Evolutionary conservation across 1,284 basidiomycete genomes (phyloP).

Genomic region (Kalmanozyma brasiliensis): DNA sequence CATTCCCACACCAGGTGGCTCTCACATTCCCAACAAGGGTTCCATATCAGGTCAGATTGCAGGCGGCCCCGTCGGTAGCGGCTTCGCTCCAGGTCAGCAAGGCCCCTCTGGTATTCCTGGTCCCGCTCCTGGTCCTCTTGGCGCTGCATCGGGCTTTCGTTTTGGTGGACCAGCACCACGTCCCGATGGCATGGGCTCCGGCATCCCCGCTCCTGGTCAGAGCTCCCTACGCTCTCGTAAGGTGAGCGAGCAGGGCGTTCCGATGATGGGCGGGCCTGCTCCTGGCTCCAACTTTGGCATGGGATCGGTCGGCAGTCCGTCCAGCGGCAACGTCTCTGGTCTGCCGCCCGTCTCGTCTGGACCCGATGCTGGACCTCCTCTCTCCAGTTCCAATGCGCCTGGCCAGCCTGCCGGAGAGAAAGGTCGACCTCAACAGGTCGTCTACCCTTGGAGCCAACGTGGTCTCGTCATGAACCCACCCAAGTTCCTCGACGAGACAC

Average conservation of each 20-base stretch:
- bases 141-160: constrained; percentile 57
- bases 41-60: constrained; percentile 41
- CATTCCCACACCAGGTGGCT: constrained; percentile 35
- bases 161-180: constrained; percentile 54
- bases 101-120: constrained; percentile 34
- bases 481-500: constrained; percentile 64
- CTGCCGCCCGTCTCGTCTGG: constrained; percentile 49
- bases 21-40: constrained; percentile 46
- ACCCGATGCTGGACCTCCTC: constrained; percentile 26
- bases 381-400: constrained; percentile 15
- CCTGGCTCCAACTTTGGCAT: constrained; percentile 27
- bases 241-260: constrained; percentile 45
- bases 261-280: constrained; percentile 15
- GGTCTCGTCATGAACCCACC: constrained; percentile 65
- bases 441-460: constrained; percentile 67
- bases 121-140: constrained; percentile 38
- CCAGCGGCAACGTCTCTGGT: constrained; percentile 36
- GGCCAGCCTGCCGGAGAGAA: constrained; percentile 17
- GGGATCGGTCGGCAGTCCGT: constrained; percentile 26
- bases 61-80: constrained; percentile 37
- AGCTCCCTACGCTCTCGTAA: constrained; percentile 45
- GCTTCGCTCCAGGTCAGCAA: constrained; percentile 25
- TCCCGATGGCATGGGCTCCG: constrained; percentile 40
- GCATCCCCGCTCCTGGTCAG: constrained; percentile 50
- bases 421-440: constrained; percentile 50